Base-by-base conservation (phyloP, 306 rosid genomes). In the Lathyrus aphaca region DNA sequence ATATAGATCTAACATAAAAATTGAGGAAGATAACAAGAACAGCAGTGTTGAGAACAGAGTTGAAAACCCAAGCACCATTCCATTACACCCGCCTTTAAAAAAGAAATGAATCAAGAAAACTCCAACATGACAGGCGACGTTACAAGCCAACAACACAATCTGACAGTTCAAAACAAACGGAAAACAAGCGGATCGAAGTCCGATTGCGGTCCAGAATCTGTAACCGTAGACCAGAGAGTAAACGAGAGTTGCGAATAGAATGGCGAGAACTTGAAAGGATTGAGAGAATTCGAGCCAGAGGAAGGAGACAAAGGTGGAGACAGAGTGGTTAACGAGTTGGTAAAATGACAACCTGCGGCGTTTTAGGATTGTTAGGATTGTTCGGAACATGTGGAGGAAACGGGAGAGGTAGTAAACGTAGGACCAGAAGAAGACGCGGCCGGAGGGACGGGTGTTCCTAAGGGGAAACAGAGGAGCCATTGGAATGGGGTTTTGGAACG, bases 341-440 rank as follows among this genome's bases (percentile, higher is more conserved):
- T 56, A 87, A 14, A 75, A 46, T n/a, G 86, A 66, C 0, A 89
- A 42, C 14, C 27, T 77, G 0, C 96, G 89, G 5, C 78, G 89
- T 0, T 80, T 79, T 8, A 86, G 49, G 18, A 90, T 66, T 6
- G 77, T 62, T 58, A 89, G 44, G 27, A 85, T 27, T 0, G 98
- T 83, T 0, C 96, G 82, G 5, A 79, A 6, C 98, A 89, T 89
- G 71, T 89, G 96, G 55, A 88, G 39, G 72, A 84, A 92, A 3
- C 96, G 79, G 10, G 96, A 84, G 29, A 89, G 48, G 81, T 92
- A 92, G 59, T 81, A 89, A 0, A 86, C 3, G 86, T 92, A 90
- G 0, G 98, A 92, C 96, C 98, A 92, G 85, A 92, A 92, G 86
- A 92, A 92, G 46, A 92, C 96, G n/a, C 97, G 86, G 0, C 96